These are phyloP conservation scores for Malassezia restricta DNA, from an alignment of 1,284 basidiomycete genomes.

Conservation along the genomic window DNA sequence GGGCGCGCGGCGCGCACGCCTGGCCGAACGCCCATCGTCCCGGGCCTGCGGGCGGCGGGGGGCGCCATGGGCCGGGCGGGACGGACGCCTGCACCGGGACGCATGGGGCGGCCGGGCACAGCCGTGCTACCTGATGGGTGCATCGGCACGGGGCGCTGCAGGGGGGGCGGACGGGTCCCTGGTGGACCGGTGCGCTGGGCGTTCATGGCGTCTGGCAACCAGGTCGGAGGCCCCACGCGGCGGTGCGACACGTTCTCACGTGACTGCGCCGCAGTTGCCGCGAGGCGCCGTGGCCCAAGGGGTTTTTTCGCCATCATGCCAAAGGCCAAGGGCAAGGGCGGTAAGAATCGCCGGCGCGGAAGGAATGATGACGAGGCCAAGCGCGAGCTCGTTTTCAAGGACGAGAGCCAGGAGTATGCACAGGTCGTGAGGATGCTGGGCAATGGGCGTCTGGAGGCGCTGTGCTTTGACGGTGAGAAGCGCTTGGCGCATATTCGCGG, in stretches of 20 bases:
- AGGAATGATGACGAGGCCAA: slow-evolving; percentile 99
- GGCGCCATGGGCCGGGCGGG: not conserved
- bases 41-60: not conserved
- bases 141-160: slow-evolving; percentile 43
- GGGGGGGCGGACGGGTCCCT: slow-evolving; percentile 27
- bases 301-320: slow-evolving; percentile 4
- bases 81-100: not conserved
- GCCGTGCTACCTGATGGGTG: slow-evolving; percentile 19
- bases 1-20: not conserved
- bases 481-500: slow-evolving; percentile 94
- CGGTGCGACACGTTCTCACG: not conserved
- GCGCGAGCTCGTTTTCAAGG: slow-evolving; percentile 95
- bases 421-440: slow-evolving; percentile 98
- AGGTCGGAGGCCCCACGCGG: not conserved
- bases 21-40: not conserved
- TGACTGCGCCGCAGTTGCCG: not conserved
- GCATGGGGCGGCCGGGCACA: too few species aligned
- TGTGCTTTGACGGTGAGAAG: slow-evolving; percentile 98
- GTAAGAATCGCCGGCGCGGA: slow-evolving; percentile 97
- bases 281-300: not conserved
- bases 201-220: slow-evolving; percentile 16
- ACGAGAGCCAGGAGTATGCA: slow-evolving; percentile 98
- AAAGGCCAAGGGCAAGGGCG: slow-evolving; percentile 59
- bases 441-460: slow-evolving; percentile 89
- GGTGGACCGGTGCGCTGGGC: slow-evolving; percentile 18